A percentile compares a stretch with the other conserved stretches of the same genome.
phyloP scores from a whole-genome alignment of 2,329 filamentous ascomycete species.

The Stemphylium beticola region DNA sequence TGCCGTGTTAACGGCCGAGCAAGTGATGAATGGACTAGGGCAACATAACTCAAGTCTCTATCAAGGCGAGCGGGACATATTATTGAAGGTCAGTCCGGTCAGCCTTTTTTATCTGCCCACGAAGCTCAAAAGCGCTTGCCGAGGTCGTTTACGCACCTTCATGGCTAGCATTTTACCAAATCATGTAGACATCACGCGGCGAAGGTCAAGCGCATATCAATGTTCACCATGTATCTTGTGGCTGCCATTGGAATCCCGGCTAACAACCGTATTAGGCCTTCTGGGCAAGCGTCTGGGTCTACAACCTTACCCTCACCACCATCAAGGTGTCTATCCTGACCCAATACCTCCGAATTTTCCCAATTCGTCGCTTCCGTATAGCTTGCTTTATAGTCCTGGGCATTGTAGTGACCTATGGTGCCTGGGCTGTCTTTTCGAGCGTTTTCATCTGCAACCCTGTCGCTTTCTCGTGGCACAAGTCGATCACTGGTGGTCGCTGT shows the following conservation, averaged over 20 bases:
- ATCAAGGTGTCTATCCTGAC: constrained; percentile 44
- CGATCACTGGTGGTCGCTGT: constrained; percentile 33
- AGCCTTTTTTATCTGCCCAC: not conserved
- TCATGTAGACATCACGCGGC: too few relatives aligned
- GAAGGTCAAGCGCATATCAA: not conserved
- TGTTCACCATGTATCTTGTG: too few relatives aligned
- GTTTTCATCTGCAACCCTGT: constrained; percentile 45
- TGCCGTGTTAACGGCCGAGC: constrained; percentile 33
- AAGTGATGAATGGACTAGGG: constrained; percentile 43
- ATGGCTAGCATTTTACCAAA: not conserved
- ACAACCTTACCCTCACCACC: constrained; percentile 38
- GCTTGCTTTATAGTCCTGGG: constrained; percentile 37
- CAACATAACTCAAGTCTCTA: constrained; percentile 25
- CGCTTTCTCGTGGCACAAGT: constrained; percentile 42
- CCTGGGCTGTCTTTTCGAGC: constrained; percentile 42
- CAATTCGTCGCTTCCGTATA: constrained; percentile 33
- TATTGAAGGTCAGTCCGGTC: constrained; percentile 22
- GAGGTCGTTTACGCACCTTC: not conserved
- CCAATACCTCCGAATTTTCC: constrained; percentile 43
- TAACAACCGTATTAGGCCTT: constrained; percentile 36
- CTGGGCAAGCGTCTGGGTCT: constrained; percentile 44
- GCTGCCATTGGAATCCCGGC: not conserved
- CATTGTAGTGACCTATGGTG: constrained; percentile 32
- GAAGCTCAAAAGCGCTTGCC: not conserved
- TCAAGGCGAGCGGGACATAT: constrained; percentile 9